These are phyloP conservation scores for Vitrella brassicaformis DNA, from an alignment of 73 alveolate species.

Conservation along the genomic window DNA sequence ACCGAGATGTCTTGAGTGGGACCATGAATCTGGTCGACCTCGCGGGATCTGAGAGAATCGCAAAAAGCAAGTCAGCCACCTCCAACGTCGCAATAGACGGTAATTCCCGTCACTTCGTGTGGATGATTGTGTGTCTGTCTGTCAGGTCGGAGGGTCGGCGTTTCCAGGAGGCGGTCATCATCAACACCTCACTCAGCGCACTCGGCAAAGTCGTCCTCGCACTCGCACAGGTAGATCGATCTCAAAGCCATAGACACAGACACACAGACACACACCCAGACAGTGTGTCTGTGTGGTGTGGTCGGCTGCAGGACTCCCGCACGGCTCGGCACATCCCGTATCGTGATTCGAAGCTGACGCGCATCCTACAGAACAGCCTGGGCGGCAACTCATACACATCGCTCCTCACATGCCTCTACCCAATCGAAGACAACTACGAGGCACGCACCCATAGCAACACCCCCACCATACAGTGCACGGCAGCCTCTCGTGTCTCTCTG, in stretches of 20 bases:
- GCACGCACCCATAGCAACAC: neutral
- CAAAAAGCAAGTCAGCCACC: neutral
- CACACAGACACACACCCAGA: neutral
- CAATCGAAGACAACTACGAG: conserved; percentile 3
- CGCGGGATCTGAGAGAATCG: conserved; percentile 44
- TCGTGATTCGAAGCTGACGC: conserved; percentile 3
- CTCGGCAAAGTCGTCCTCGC: neutral
- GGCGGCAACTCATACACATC: conserved; percentile 7
- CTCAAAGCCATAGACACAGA: neutral
- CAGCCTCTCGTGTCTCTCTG: neutral
- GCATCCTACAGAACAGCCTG: neutral
- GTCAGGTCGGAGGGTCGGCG: neutral
- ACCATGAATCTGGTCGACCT: conserved; percentile 20
- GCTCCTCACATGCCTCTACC: conserved; percentile 1
- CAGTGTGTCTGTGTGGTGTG: neutral
- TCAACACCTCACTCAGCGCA: conserved; percentile 3
- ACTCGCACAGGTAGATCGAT: neutral
- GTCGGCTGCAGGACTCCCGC: neutral
- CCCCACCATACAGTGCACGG: neutral
- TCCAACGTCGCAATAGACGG: neutral
- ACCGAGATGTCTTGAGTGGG: conserved; percentile 3
- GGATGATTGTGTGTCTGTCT: neutral
- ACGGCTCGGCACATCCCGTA: conserved; percentile 3
- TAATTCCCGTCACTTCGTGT: neutral
- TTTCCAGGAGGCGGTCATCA: conserved; percentile 3